These are phyloP conservation scores for Suillus lakei DNA, from an alignment of 768 basidiomycete species.

Conservation along the genomic window DNA sequence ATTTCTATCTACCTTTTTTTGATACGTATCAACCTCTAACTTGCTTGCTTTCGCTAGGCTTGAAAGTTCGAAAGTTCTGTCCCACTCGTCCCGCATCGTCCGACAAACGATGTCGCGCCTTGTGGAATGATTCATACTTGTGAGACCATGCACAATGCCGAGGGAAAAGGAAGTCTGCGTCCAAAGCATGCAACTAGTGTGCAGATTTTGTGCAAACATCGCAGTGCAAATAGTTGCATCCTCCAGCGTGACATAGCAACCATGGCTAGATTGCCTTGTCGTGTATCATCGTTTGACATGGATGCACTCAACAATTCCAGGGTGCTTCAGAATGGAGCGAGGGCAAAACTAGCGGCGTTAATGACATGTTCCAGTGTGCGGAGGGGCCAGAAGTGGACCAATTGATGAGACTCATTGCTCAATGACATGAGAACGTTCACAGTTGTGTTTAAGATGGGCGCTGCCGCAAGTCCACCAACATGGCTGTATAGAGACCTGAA, in stretches of 20 bases:
- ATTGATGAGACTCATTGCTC: slow-evolving; percentile 93
- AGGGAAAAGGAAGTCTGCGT: slow-evolving; percentile 37
- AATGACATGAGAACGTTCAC: slow-evolving; percentile 95
- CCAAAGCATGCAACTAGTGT: slow-evolving; percentile 72
- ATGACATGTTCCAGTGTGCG: slow-evolving; percentile 86
- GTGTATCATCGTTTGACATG: slow-evolving; percentile 34
- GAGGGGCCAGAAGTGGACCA: slow-evolving; percentile 94
- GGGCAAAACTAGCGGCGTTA: slow-evolving; percentile 89
- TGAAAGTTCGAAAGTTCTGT: too few relatives aligned
- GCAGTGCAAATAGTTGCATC: slow-evolving; percentile 92
- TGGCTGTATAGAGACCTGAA: slow-evolving; percentile 91
- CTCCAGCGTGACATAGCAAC: slow-evolving; percentile 86
- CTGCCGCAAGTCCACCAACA: slow-evolving; percentile 94
- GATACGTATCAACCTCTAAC: too few relatives aligned
- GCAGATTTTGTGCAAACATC: slow-evolving; percentile 91
- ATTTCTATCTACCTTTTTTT: too few relatives aligned
- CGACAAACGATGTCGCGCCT: too few relatives aligned
- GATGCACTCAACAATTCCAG: slow-evolving; percentile 85
- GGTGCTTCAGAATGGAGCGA: slow-evolving; percentile 85
- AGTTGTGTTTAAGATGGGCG: slow-evolving; percentile 92
- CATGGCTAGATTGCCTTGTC: slow-evolving; percentile 38
- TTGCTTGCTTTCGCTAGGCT: too few relatives aligned
- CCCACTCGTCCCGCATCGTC: too few relatives aligned
- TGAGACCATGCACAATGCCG: too few relatives aligned
- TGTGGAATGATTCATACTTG: too few relatives aligned